Conservation (phyloP, 2,329 filamentous ascomycete species). For the Aspergillus sp. region DNA sequence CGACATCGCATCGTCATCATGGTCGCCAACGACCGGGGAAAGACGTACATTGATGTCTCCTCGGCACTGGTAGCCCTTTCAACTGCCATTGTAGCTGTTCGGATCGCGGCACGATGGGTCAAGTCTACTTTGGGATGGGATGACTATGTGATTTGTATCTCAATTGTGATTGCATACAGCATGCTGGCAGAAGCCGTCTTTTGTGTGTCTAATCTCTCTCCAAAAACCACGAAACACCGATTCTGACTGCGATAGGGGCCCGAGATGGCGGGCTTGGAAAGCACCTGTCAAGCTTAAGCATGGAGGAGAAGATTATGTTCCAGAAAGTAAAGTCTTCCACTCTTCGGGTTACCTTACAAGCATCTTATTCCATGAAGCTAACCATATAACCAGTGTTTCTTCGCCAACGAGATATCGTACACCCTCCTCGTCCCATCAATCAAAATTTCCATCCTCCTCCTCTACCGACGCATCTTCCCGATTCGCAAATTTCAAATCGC, state of each 20-base stretch:
- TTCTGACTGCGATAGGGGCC: background rate
- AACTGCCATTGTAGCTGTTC: background rate
- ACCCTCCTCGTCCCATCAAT: constrained; percentile 2
- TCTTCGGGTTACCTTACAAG: no score
- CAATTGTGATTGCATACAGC: constrained; percentile 1
- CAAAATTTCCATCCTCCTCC: constrained; percentile 3
- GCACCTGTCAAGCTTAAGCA: background rate
- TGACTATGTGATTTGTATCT: constrained; percentile 2
- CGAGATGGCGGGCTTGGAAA: constrained; percentile 1
- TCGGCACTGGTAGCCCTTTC: background rate
- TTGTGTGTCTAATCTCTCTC: background rate
- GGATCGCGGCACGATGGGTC: background rate
- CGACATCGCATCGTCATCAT: background rate
- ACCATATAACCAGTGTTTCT: background rate
- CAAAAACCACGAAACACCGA: no score
- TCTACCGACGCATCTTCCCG: constrained; percentile 4
- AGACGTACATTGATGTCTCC: background rate
- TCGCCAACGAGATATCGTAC: constrained; percentile 3
- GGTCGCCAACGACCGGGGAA: background rate
- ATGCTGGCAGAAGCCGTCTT: background rate
- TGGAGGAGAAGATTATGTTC: background rate
- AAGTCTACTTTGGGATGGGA: background rate
- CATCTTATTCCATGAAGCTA: background rate
- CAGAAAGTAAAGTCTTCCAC: background rate
- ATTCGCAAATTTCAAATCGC: background rate